Percentiles rank a stretch among this genome's conserved stretches.
Conservation (phyloP, 257 asterid species). For the Buddleja alternifolia region DNA sequence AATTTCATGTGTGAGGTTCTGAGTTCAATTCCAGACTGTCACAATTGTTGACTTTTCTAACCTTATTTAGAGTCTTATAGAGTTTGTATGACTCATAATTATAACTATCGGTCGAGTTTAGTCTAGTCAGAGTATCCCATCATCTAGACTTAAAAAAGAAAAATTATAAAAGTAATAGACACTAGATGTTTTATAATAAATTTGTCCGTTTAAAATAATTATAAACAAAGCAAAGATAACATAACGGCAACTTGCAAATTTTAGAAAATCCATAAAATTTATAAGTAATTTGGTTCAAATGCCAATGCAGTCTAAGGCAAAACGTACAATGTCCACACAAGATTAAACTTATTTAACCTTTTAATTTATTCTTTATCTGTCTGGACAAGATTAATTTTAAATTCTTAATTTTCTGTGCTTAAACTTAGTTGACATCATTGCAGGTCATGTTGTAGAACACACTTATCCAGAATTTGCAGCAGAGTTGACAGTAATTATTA, state of each 20-base stretch:
- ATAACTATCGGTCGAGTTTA: too few species aligned
- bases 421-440: slow-evolving; percentile 34
- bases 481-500: slow-evolving; percentile 13
- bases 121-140: too few species aligned
- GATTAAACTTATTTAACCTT: slow-evolving; percentile 5
- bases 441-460: slow-evolving; percentile 25
- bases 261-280: slow-evolving; percentile 10
- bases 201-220: neutral
- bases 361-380: slow-evolving; percentile 11
- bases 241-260: slow-evolving; percentile 27
- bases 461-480: slow-evolving; percentile 19
- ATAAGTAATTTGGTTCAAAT: slow-evolving; percentile 3
- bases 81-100: too few species aligned
- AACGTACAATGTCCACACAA: slow-evolving; percentile 22
- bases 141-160: too few species aligned
- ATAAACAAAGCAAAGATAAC: neutral
- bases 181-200: too few species aligned
- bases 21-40: too few species aligned
- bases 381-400: slow-evolving; percentile 1
- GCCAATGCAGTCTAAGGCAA: slow-evolving; percentile 26
- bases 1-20: too few species aligned
- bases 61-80: too few species aligned
- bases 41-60: too few species aligned
- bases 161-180: too few species aligned
- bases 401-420: slow-evolving; percentile 17